phyloP scores from a whole-genome alignment of 108 stramenopile species.

The Nitzschia sp. region DNA sequence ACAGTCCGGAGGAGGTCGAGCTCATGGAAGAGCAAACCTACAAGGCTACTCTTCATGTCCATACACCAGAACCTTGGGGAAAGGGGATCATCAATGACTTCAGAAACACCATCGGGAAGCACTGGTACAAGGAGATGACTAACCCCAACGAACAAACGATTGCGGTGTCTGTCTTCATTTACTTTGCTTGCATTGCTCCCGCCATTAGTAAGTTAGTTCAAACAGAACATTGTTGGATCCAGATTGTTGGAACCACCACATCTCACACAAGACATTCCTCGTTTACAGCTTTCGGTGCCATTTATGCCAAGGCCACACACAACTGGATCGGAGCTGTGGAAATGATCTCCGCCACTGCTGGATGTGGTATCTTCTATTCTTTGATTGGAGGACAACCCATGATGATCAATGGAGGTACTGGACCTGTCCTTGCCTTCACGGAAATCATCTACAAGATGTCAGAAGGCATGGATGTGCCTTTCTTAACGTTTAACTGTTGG shows the following conservation, averaged over 20 bases:
- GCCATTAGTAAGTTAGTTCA: conserved; percentile 45
- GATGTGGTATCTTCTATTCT: conserved; percentile 39
- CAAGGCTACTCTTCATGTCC: too few relatives aligned
- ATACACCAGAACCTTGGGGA: conserved; percentile 26
- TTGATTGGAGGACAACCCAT: conserved; percentile 45
- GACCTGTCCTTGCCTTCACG: conserved; percentile 50
- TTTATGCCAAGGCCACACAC: conserved; percentile 52
- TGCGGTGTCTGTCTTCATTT: conserved; percentile 63
- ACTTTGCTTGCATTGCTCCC: conserved; percentile 77
- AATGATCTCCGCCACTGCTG: conserved; percentile 47
- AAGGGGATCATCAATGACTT: conserved; percentile 42
- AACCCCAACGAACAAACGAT: conserved; percentile 53
- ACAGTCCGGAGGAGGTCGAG: too few relatives aligned
- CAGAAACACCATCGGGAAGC: conserved; percentile 30
- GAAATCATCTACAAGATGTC: conserved; percentile 36
- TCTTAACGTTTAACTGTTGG: conserved; percentile 44
- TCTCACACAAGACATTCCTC: too few relatives aligned
- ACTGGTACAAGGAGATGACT: conserved; percentile 47
- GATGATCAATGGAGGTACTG: conserved; percentile 47
- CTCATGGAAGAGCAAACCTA: too few relatives aligned
- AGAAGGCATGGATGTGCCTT: conserved; percentile 42
- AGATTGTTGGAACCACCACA: too few relatives aligned
- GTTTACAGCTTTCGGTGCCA: conserved; percentile 24
- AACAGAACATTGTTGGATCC: too few relatives aligned
- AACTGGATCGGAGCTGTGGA: conserved; percentile 61